Conservation (phyloP, 2,329 filamentous ascomycete genomes). For the Neonectria faginata region DNA sequence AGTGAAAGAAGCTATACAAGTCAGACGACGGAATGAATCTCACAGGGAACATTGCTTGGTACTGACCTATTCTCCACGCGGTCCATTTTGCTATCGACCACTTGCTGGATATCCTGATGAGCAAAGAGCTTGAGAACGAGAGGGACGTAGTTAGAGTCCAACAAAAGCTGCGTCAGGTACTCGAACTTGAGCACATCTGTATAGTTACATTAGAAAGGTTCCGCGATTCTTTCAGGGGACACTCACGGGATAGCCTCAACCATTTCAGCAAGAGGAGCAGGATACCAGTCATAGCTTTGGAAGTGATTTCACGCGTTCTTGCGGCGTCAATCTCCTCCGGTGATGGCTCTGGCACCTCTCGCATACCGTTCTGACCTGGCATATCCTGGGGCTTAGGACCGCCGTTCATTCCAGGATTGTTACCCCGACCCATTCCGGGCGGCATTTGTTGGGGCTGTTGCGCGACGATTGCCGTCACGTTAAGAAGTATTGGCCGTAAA, state of each 20-base stretch:
- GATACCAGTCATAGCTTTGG: slow-evolving; percentile 91
- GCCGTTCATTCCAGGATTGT: slow-evolving; percentile 56
- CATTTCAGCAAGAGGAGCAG: slow-evolving; percentile 92
- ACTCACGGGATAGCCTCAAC: slow-evolving; percentile 92
- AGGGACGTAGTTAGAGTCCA: slow-evolving; percentile 96
- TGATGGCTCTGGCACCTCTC: slow-evolving; percentile 61
- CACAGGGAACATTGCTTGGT: neutral
- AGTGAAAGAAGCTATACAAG: slow-evolving; percentile 81
- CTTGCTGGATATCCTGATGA: slow-evolving; percentile 91
- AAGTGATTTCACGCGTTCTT: slow-evolving; percentile 85
- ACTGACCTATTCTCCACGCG: slow-evolving; percentile 81
- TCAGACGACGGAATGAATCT: slow-evolving; percentile 16
- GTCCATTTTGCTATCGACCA: slow-evolving; percentile 87
- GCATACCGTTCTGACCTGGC: slow-evolving; percentile 48
- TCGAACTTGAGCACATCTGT: slow-evolving; percentile 94
- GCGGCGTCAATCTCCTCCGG: slow-evolving; percentile 85
- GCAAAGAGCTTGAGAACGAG: slow-evolving; percentile 93
- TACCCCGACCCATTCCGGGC: slow-evolving; percentile 55
- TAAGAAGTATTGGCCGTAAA: slow-evolving; percentile 86
- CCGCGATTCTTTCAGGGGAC: neutral
- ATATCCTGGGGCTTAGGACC: slow-evolving; percentile 51
- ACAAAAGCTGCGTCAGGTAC: slow-evolving; percentile 90
- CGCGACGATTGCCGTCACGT: slow-evolving; percentile 85
- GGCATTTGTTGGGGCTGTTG: slow-evolving; percentile 64
- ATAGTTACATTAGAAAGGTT: neutral